These are phyloP conservation scores for Coniochaeta sp. DNA, from an alignment of 2,329 filamentous ascomycete species.

Conservation along the genomic window DNA sequence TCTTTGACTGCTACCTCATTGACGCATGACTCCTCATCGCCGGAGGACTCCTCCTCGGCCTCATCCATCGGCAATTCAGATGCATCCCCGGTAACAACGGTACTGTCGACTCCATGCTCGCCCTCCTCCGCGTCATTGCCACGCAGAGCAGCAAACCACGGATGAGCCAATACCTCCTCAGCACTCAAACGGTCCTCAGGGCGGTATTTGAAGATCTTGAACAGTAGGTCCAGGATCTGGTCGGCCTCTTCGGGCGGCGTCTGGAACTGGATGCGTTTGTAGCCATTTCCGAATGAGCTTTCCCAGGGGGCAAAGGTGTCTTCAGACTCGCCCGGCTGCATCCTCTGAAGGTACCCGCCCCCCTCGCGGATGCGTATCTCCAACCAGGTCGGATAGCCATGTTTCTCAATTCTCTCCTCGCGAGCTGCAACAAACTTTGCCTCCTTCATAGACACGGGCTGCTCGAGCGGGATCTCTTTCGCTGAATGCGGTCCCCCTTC, in stretches of 20 bases:
- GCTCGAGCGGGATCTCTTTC: background rate
- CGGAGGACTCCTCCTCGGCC: no score
- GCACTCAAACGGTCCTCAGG: background rate
- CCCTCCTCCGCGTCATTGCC: no score
- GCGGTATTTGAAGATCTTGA: background rate
- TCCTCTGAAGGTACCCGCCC: background rate
- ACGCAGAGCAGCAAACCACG: no score
- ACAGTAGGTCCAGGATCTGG: background rate
- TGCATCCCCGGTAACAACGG: no score
- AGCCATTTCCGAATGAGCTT: background rate
- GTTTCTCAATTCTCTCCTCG: no score
- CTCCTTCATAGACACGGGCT: no score
- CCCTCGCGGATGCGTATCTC: background rate
- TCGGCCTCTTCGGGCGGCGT: background rate
- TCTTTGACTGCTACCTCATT: no score
- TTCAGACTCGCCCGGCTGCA: background rate
- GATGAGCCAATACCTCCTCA: background rate
- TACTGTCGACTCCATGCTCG: no score
- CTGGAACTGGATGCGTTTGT: background rate
- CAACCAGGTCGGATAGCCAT: background rate
- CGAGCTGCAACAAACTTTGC: no score
- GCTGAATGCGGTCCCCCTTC: background rate
- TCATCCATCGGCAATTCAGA: no score
- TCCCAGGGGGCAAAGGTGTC: background rate
- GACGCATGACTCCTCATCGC: no score